These are phyloP conservation scores for Psilocybe subaeruginosa DNA, from an alignment of 768 basidiomycete genomes.

Conservation along the genomic window DNA sequence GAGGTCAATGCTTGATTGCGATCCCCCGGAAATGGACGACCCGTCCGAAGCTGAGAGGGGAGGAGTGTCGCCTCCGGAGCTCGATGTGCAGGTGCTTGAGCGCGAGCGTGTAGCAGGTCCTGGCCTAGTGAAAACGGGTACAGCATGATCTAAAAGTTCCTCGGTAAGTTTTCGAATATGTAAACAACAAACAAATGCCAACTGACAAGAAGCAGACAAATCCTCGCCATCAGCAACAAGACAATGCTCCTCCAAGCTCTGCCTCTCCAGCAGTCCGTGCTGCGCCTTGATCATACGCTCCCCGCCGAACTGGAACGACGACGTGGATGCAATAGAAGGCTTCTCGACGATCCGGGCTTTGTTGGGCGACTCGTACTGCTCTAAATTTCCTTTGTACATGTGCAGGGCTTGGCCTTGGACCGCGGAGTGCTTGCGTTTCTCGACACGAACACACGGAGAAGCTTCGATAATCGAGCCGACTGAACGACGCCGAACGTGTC, in stretches of 20 bases:
- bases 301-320: conserved; percentile 65
- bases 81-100: conserved; percentile 68
- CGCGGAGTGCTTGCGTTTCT: conserved; percentile 60
- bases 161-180: conserved; percentile 14
- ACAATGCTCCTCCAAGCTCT: conserved; percentile 68
- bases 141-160: conserved; percentile 35
- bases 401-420: conserved; percentile 39
- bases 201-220: conserved; percentile 52
- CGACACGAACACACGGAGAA: conserved; percentile 69
- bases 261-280: conserved; percentile 62
- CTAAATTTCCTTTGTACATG: conserved; percentile 26
- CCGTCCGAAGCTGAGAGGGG: conserved; percentile 72
- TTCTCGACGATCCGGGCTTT: conserved; percentile 59
- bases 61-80: conserved; percentile 72
- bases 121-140: conserved; percentile 68
- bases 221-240: conserved; percentile 73
- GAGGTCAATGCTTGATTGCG: conserved; percentile 79
- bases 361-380: conserved; percentile 41
- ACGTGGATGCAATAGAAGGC: conserved; percentile 67
- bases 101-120: conserved; percentile 52
- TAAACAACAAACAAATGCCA: background rate
- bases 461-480: conserved; percentile 66
- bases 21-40: conserved; percentile 70
- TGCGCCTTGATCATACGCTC: conserved; percentile 71
- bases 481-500: conserved; percentile 70